Conservation (phyloP, 2,329 filamentous ascomycete species). For the Colletotrichum aenigma region DNA sequence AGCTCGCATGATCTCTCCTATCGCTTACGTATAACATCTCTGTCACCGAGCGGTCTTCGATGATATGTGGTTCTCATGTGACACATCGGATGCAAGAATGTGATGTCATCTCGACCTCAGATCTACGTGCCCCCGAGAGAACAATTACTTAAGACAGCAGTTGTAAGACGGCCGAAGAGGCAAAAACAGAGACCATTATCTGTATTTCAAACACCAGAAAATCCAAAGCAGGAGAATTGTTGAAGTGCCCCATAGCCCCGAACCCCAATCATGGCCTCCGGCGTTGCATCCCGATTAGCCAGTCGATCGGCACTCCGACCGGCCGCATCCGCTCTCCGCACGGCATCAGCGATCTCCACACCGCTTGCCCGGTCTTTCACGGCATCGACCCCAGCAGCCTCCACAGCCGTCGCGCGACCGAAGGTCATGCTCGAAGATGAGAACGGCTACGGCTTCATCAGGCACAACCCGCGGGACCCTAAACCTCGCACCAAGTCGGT, state of each 20-base stretch:
- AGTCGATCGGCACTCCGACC: neutral
- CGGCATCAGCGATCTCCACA: neutral
- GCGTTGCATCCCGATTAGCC: neutral
- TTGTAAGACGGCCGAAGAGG: neutral
- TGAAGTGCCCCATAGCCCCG: no score
- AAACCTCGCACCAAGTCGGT: constrained; percentile 55
- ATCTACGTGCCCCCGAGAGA: neutral
- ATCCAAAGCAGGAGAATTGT: no score
- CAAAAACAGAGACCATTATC: neutral
- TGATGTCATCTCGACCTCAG: neutral
- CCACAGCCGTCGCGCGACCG: neutral
- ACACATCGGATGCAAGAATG: neutral
- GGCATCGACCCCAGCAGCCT: neutral
- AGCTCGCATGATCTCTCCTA: neutral
- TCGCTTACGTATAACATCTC: neutral
- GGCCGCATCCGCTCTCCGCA: neutral
- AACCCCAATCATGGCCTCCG: neutral
- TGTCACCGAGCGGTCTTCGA: neutral
- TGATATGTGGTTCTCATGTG: neutral
- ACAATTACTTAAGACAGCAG: neutral
- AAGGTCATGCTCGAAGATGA: constrained; percentile 49
- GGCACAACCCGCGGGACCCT: constrained; percentile 49
- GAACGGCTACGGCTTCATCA: constrained; percentile 53
- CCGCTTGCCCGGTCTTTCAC: neutral
- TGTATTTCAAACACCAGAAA: neutral